These are phyloP conservation scores for Neopestalotiopsis clavispora DNA, from an alignment of 2,329 filamentous ascomycete species.

Conservation along the genomic window DNA sequence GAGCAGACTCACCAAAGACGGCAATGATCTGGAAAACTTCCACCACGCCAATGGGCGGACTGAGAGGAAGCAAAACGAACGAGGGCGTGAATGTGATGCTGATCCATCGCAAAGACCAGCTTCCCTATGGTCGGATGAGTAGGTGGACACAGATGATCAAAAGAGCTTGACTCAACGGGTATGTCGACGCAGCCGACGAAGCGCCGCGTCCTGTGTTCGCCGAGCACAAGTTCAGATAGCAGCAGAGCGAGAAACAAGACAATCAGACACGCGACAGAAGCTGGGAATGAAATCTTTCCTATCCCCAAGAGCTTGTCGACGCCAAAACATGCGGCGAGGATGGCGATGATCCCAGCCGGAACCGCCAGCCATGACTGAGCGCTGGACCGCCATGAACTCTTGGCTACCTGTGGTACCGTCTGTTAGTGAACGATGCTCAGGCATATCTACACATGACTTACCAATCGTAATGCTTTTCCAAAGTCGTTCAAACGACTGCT, in stretches of 20 bases:
- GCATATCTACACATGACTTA: background rate
- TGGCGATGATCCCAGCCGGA: constrained; percentile 47
- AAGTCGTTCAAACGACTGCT: background rate
- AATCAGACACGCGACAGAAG: constrained; percentile 63
- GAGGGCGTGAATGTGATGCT: constrained; percentile 64
- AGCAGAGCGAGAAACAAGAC: constrained; percentile 57
- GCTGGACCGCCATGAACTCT: constrained; percentile 29
- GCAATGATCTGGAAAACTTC: constrained; percentile 65
- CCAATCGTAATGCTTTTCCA: constrained; percentile 5
- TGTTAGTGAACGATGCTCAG: background rate
- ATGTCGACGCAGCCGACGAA: constrained; percentile 57
- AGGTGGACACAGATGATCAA: no score
- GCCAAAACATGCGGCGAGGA: constrained; percentile 48
- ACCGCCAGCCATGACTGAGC: constrained; percentile 54
- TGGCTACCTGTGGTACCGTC: constrained; percentile 19
- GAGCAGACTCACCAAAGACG: constrained; percentile 55
- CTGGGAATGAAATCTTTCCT: constrained; percentile 59
- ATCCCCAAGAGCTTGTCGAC: constrained; percentile 48
- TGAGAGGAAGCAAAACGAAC: constrained; percentile 63
- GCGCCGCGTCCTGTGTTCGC: constrained; percentile 51
- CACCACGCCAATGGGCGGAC: constrained; percentile 54
- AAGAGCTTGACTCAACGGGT: constrained; percentile 51
- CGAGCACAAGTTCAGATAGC: constrained; percentile 49
- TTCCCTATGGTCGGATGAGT: no score
- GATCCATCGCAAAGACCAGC: constrained; percentile 63